Conservation (phyloP, 768 basidiomycete genomes). For the Trametes meyenii region DNA sequence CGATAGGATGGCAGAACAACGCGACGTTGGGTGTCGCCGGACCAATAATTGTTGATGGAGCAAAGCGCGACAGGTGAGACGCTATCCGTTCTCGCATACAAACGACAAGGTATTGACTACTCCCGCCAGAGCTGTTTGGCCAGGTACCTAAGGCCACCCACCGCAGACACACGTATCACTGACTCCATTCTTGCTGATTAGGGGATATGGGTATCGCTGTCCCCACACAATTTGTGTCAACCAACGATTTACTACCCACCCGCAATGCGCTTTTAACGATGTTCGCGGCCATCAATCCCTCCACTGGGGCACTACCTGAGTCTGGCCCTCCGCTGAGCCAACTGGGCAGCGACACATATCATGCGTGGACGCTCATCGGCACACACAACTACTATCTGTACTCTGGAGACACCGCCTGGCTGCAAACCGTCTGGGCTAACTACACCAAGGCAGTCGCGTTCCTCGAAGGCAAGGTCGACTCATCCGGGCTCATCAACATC, state of each 20-base stretch:
- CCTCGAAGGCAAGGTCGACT: slow-evolving; percentile 53
- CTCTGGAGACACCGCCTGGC: slow-evolving; percentile 55
- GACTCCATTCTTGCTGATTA: slow-evolving; percentile 17
- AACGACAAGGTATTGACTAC: neutral
- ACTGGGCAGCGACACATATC: slow-evolving; percentile 54
- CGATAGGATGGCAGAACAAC: slow-evolving; percentile 55
- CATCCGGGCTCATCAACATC: slow-evolving; percentile 53
- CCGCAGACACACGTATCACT: neutral
- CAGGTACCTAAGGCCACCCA: slow-evolving; percentile 38
- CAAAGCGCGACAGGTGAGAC: slow-evolving; percentile 55
- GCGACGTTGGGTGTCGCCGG: slow-evolving; percentile 57
- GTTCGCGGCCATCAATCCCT: slow-evolving; percentile 55
- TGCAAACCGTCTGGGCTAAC: slow-evolving; percentile 54
- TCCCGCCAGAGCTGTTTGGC: slow-evolving; percentile 54
- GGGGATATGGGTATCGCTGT: slow-evolving; percentile 68
- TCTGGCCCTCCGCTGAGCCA: slow-evolving; percentile 51
- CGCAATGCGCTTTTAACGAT: slow-evolving; percentile 60
- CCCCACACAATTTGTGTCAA: slow-evolving; percentile 62
- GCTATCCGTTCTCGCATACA: slow-evolving; percentile 4
- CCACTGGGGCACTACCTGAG: slow-evolving; percentile 57
- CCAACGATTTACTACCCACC: slow-evolving; percentile 58
- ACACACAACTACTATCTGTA: slow-evolving; percentile 59
- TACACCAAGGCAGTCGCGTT: slow-evolving; percentile 60
- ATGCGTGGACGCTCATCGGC: slow-evolving; percentile 64
- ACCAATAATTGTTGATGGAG: slow-evolving; percentile 64